A percentile compares a stretch with the other conserved stretches of the same genome.
Evolutionary conservation across 495 filamentous ascomycete species (phyloP).

Genomic region (Glutinoglossum americanum): DNA sequence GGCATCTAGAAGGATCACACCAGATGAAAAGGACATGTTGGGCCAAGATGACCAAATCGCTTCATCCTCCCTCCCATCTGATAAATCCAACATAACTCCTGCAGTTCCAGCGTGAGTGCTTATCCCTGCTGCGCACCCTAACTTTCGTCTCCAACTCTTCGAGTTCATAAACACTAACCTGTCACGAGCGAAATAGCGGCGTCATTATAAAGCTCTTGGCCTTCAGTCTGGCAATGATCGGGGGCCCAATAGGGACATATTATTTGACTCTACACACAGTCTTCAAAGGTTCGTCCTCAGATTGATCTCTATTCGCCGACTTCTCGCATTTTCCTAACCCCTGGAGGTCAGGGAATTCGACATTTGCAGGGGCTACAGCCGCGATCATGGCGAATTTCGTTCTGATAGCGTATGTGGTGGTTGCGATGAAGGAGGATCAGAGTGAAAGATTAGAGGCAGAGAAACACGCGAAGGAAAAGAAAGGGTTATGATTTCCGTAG

Average conservation of each 20-base stretch:
- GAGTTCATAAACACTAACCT: neutral
- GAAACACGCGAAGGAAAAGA: neutral
- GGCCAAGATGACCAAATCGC: neutral
- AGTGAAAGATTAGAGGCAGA: constrained; percentile 33
- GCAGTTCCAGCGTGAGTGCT: constrained; percentile 50
- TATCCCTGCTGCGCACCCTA: neutral
- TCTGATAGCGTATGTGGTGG: constrained; percentile 72
- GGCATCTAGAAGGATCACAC: neutral
- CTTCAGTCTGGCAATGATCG: constrained; percentile 83
- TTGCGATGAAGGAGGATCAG: constrained; percentile 78
- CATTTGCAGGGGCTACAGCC: constrained; percentile 62
- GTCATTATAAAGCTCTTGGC: constrained; percentile 77
- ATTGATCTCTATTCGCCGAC: neutral
- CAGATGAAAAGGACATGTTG: neutral
- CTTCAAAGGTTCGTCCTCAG: constrained; percentile 39
- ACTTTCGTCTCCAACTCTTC: constrained; percentile 2
- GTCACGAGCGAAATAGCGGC: constrained; percentile 26
- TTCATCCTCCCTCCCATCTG: neutral
- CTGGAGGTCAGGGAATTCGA: constrained; percentile 46
- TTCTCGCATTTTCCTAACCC: neutral
- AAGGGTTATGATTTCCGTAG: neutral
- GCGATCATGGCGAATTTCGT: constrained; percentile 84
- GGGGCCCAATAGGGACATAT: constrained; percentile 65
- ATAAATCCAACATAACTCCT: constrained; percentile 27
- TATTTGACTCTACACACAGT: constrained; percentile 56